Percentiles rank a stretch among this genome's conserved stretches.
Conservation (phyloP, 768 basidiomycete species). For the Russula compacta region DNA sequence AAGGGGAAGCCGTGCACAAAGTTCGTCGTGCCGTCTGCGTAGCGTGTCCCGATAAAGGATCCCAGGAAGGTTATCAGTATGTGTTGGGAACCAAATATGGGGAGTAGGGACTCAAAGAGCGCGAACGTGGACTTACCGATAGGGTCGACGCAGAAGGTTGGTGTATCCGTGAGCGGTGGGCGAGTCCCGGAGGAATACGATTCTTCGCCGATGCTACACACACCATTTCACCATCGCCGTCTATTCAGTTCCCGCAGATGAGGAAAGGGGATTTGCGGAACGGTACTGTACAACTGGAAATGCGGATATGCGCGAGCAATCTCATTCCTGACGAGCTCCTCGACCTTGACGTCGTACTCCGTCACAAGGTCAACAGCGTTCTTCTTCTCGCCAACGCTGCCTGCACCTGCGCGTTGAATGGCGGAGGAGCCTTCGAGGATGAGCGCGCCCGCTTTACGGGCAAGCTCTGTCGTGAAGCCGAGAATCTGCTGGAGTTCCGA, state of each 20-base stretch:
- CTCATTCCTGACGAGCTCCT: conserved; percentile 69
- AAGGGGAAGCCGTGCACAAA: conserved; percentile 81
- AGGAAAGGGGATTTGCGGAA: neutral
- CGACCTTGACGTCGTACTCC: conserved; percentile 87
- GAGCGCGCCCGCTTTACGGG: conserved; percentile 47
- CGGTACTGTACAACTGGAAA: conserved; percentile 59
- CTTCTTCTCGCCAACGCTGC: conserved; percentile 73
- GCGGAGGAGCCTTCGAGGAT: conserved; percentile 72
- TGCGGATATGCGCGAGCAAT: conserved; percentile 57
- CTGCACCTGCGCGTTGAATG: conserved; percentile 46
- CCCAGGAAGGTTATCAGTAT: conserved; percentile 22
- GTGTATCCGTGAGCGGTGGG: conserved; percentile 68
- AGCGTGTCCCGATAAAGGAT: conserved; percentile 22
- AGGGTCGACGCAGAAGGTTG: conserved; percentile 95
- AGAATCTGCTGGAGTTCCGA: too few species aligned
- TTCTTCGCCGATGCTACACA: conserved; percentile 83
- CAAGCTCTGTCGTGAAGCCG: too few species aligned
- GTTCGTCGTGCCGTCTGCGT: conserved; percentile 77
- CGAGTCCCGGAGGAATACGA: conserved; percentile 71
- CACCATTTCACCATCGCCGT: neutral
- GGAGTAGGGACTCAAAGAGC: conserved; percentile 41
- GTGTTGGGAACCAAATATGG: too few species aligned
- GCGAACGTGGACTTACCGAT: conserved; percentile 47
- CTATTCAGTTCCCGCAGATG: neutral
- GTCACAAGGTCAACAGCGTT: conserved; percentile 94